A percentile compares a stretch with the other conserved stretches of the same genome.
These are phyloP conservation scores for Colletotrichum echinochloae DNA, from an alignment of 2,329 filamentous ascomycete species.

Conservation along the genomic window DNA sequence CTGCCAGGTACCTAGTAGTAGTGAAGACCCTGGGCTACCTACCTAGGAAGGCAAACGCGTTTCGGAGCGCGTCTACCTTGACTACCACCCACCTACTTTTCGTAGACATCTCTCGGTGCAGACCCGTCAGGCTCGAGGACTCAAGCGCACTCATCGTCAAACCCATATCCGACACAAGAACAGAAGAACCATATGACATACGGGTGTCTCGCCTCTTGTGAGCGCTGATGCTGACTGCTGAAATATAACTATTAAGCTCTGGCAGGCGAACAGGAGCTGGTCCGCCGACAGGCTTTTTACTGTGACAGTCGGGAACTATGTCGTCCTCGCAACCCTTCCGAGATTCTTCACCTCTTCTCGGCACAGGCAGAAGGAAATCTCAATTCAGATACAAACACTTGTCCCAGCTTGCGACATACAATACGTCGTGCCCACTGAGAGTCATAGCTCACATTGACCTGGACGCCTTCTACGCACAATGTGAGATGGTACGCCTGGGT, in stretches of 20 bases:
- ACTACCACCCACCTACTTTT: conserved; percentile 9
- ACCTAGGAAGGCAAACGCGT: conserved; percentile 17
- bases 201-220: neutral
- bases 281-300: conserved; percentile 1
- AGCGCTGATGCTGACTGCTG: neutral
- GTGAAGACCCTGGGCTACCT: no score
- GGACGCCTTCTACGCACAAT: conserved; percentile 98
- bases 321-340: conserved; percentile 39
- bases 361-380: conserved; percentile 57
- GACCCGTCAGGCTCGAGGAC: neutral
- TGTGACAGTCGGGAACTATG: conserved; percentile 28
- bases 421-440: conserved; percentile 80
- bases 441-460: conserved; percentile 94
- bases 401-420: conserved; percentile 77
- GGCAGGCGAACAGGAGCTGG: conserved; percentile 2
- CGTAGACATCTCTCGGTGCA: conserved; percentile 10
- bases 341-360: conserved; percentile 36
- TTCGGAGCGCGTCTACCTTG: conserved; percentile 23
- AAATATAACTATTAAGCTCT: neutral
- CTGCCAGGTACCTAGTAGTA: no score
- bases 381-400: conserved; percentile 89
- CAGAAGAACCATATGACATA: neutral
- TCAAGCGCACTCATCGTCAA: neutral
- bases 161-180: neutral
- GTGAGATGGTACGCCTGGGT: conserved; percentile 89